Conservation (phyloP, 1,284 basidiomycete species). For the Phlebopus sp. region DNA sequence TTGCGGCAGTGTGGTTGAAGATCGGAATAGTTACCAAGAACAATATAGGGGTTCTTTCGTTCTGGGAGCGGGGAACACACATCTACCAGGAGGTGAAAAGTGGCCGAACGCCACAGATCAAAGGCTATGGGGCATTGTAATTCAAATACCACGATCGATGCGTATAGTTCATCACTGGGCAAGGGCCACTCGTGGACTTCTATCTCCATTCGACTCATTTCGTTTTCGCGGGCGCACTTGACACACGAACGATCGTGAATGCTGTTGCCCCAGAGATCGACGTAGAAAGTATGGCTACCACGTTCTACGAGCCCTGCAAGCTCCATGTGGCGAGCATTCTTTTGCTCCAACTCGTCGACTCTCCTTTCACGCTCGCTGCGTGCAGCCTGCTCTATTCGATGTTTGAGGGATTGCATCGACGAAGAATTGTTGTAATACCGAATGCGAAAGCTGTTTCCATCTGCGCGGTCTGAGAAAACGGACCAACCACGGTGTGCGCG, state of each 20-base stretch:
- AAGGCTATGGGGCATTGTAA: slow-evolving; percentile 39
- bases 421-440: slow-evolving; percentile 27
- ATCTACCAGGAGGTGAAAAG: slow-evolving; percentile 37
- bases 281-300: slow-evolving; percentile 2
- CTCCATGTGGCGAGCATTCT: slow-evolving; percentile 16
- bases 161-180: slow-evolving; percentile 29
- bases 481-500: slow-evolving; percentile 12
- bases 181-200: slow-evolving; percentile 49
- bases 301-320: slow-evolving; percentile 10
- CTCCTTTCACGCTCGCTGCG: slow-evolving; percentile 15
- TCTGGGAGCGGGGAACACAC: slow-evolving; percentile 20
- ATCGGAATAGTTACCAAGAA: slow-evolving; percentile 13
- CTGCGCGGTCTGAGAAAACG: slow-evolving; percentile 19
- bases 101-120: slow-evolving; percentile 42
- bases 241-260: slow-evolving; percentile 17
- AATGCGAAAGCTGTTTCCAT: slow-evolving; percentile 24
- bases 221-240: slow-evolving; percentile 33
- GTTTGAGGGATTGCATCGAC: slow-evolving; percentile 21
- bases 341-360: slow-evolving; percentile 22
- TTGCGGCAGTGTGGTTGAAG: slow-evolving; percentile 12
- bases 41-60: slow-evolving; percentile 4
- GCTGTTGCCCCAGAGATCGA: slow-evolving; percentile 2
- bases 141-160: slow-evolving; percentile 43
- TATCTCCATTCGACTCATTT: slow-evolving; percentile 32
- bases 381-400: slow-evolving; percentile 30